phyloP scores from a whole-genome alignment of 176 grass and related monocot species.

The Ananas comosus region DNA sequence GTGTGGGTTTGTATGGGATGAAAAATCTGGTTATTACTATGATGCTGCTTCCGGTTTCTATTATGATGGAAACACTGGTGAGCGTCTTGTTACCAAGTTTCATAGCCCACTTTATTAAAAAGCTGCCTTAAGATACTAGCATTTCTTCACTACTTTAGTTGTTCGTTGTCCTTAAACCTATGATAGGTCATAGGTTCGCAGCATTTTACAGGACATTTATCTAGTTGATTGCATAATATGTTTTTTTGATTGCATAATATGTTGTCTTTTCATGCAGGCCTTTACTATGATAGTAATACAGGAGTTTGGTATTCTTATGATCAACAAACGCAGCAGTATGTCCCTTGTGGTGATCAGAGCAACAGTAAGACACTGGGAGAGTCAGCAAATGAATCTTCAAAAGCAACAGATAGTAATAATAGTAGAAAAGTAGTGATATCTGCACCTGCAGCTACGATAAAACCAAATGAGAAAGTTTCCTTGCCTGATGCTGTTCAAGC shows the following conservation, averaged over 20 bases:
- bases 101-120: neutral
- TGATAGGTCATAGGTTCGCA: neutral
- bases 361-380: slow-evolving; percentile 41
- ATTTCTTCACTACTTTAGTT: neutral
- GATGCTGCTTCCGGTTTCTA: slow-evolving; percentile 97
- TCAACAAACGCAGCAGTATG: slow-evolving; percentile 80
- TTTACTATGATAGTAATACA: slow-evolving; percentile 92
- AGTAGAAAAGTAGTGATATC: slow-evolving; percentile 84
- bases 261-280: slow-evolving; percentile 46
- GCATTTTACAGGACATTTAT: neutral
- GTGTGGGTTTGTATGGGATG: slow-evolving; percentile 96
- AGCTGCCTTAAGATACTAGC: neutral
- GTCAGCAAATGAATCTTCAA: slow-evolving; percentile 37
- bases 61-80: slow-evolving; percentile 98
- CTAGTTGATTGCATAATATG: neutral
- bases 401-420: slow-evolving; percentile 44
- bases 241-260: slow-evolving; percentile 3
- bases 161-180: neutral
- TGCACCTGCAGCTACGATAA: slow-evolving; percentile 66
- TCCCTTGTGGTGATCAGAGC: slow-evolving; percentile 57
- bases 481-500: slow-evolving; percentile 81
- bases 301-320: slow-evolving; percentile 81
- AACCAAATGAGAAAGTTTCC: slow-evolving; percentile 68
- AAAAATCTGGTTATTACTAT: slow-evolving; percentile 97
- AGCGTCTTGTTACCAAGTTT: neutral